phyloP scores from a whole-genome alignment of 1,284 basidiomycete species.

The Pholiota adiposa region DNA sequence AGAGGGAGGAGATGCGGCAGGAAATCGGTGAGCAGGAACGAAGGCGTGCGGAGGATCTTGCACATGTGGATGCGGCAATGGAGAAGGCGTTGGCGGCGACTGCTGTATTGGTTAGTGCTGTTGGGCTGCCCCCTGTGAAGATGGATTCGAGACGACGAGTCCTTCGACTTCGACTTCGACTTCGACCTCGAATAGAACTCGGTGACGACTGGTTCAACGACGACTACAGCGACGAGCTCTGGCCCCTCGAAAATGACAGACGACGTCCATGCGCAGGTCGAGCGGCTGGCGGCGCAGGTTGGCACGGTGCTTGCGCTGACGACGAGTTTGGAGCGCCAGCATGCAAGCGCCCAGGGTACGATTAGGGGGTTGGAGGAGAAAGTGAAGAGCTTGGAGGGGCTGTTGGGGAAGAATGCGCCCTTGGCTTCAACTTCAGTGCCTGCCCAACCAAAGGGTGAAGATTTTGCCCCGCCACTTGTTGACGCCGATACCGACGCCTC shows the following conservation, averaged over 20 bases:
- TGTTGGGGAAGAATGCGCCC: slow-evolving; percentile 41
- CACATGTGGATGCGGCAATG: too few relatives aligned
- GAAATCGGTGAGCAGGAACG: slow-evolving; percentile 41
- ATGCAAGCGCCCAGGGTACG: slow-evolving; percentile 77
- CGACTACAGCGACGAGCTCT: too few relatives aligned
- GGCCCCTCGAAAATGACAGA: too few relatives aligned
- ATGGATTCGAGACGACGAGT: neutral
- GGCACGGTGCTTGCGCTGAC: slow-evolving; percentile 80
- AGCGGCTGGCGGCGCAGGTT: slow-evolving; percentile 75
- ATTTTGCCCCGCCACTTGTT: neutral
- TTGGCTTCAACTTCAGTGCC: neutral
- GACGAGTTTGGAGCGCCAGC: slow-evolving; percentile 77
- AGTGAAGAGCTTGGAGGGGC: slow-evolving; percentile 60
- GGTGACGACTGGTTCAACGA: too few relatives aligned
- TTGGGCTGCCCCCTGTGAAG: too few relatives aligned
- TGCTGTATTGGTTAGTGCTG: too few relatives aligned
- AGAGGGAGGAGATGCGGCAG: slow-evolving; percentile 10
- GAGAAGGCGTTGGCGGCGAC: too few relatives aligned
- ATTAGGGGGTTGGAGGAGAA: slow-evolving; percentile 80
- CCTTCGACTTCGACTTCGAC: neutral
- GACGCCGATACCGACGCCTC: neutral
- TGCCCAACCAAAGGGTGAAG: too few relatives aligned
- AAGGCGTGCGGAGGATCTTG: slow-evolving; percentile 48
- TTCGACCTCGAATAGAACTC: neutral
- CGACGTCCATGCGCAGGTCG: slow-evolving; percentile 75